phyloP scores from a whole-genome alignment of 495 filamentous ascomycete species.

The Podospora sp. region DNA sequence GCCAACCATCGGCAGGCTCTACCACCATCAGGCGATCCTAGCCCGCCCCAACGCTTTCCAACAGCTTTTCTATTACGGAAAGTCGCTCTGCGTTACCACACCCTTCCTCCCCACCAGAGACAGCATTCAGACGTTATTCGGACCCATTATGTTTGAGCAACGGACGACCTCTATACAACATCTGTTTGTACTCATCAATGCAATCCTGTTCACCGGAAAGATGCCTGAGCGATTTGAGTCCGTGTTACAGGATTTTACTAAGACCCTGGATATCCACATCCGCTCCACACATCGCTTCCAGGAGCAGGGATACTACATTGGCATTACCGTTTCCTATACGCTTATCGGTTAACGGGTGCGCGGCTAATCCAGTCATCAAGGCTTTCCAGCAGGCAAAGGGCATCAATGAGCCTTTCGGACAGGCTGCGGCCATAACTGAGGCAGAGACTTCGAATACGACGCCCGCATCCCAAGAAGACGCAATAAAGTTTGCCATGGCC shows the following conservation, averaged over 20 bases:
- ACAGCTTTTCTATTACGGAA: constrained; percentile 72
- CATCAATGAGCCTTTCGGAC: too few relatives aligned
- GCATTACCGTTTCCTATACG: too few relatives aligned
- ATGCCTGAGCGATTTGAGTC: neutral
- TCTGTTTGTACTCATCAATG: neutral
- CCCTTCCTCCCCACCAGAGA: constrained; percentile 66
- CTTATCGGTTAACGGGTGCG: too few relatives aligned
- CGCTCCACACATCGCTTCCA: constrained; percentile 5
- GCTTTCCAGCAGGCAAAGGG: too few relatives aligned
- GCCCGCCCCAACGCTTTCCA: constrained; percentile 71
- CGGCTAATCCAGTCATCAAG: too few relatives aligned
- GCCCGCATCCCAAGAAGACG: too few relatives aligned
- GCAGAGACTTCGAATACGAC: too few relatives aligned
- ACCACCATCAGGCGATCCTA: constrained; percentile 84
- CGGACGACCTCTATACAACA: neutral
- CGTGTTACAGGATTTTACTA: neutral
- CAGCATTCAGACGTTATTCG: constrained; percentile 70
- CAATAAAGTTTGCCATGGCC: too few relatives aligned
- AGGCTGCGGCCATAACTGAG: neutral
- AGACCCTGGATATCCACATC: constrained; percentile 8
- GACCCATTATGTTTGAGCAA: constrained; percentile 54
- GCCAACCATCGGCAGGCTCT: constrained; percentile 50
- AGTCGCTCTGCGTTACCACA: constrained; percentile 49
- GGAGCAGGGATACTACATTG: constrained; percentile 4
- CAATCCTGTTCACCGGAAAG: constrained; percentile 5